These are phyloP conservation scores for Calcarisporium arbuscula DNA, from an alignment of 2,329 filamentous ascomycete species.

Conservation along the genomic window DNA sequence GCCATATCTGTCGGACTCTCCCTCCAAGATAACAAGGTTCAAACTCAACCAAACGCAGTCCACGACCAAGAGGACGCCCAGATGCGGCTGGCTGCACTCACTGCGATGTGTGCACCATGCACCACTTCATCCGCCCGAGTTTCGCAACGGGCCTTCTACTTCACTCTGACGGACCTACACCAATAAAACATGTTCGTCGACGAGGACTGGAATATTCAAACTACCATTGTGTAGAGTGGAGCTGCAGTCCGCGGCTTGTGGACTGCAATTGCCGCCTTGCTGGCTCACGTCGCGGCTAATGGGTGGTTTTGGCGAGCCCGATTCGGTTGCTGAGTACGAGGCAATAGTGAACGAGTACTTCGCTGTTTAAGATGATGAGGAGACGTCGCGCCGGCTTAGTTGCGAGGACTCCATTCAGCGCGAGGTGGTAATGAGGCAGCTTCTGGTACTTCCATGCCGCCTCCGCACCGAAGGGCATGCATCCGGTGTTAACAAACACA, in stretches of 20 bases:
- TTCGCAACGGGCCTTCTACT: conserved; percentile 23
- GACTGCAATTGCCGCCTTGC: conserved; percentile 19
- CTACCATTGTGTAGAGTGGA: conserved; percentile 24
- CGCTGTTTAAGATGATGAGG: conserved; percentile 9
- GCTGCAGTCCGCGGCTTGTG: conserved; percentile 14
- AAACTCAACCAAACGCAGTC: conserved; percentile 26
- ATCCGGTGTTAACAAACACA: too few relatives aligned
- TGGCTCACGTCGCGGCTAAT: conserved; percentile 17
- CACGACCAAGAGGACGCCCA: conserved; percentile 18
- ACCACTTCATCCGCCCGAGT: conserved; percentile 14
- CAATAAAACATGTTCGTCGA: conserved; percentile 29
- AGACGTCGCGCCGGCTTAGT: conserved; percentile 4
- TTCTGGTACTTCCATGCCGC: too few relatives aligned
- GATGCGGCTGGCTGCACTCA: conserved; percentile 20
- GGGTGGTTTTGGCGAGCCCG: conserved; percentile 6
- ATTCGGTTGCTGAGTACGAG: background rate
- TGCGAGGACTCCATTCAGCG: too few relatives aligned
- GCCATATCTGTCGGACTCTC: conserved; percentile 22
- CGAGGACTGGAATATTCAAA: conserved; percentile 22
- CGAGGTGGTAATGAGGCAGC: too few relatives aligned
- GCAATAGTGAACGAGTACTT: conserved; percentile 7
- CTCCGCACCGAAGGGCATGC: too few relatives aligned
- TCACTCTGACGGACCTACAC: conserved; percentile 28
- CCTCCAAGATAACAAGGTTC: conserved; percentile 26
- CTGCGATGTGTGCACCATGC: conserved; percentile 19